Percentiles rank a stretch among this genome's conserved stretches.
phyloP scores from a whole-genome alignment of 352 stramenopile genomes.

The Phytopythium cucurbitacearum region DNA sequence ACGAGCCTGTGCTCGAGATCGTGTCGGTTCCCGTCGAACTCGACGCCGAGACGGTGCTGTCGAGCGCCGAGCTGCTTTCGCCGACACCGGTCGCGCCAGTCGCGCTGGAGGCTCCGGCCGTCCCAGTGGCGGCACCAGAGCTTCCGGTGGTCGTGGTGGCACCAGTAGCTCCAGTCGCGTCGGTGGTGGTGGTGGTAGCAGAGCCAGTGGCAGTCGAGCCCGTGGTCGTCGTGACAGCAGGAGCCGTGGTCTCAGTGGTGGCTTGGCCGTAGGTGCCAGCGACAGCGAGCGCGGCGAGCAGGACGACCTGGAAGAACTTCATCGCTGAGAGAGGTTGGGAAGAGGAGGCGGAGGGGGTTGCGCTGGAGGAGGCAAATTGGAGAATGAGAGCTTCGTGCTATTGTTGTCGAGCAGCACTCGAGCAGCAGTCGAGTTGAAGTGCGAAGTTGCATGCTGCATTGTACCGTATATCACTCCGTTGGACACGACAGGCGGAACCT shows the following conservation, averaged over 20 bases:
- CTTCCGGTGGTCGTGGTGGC: background rate
- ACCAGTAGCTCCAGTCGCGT: background rate
- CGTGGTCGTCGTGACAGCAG: slow-evolving; percentile 1
- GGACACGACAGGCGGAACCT: no score
- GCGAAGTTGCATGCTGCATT: no score
- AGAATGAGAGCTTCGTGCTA: slow-evolving; percentile 8
- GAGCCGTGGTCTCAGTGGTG: slow-evolving; percentile 7
- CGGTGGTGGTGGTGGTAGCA: background rate
- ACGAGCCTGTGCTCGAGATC: slow-evolving; percentile 4
- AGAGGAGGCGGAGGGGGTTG: slow-evolving; percentile 8
- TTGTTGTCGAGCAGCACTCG: background rate
- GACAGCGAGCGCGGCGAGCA: slow-evolving; percentile 15
- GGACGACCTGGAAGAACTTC: slow-evolving; percentile 17
- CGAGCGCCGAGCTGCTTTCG: slow-evolving; percentile 6
- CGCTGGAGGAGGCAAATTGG: slow-evolving; percentile 4
- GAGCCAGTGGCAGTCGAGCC: background rate
- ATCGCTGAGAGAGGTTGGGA: slow-evolving; percentile 6
- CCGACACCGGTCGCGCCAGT: slow-evolving; percentile 12
- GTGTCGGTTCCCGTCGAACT: slow-evolving; percentile 5
- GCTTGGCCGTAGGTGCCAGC: slow-evolving; percentile 14
- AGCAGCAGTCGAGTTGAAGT: slow-evolving; percentile 8
- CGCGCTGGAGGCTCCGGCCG: slow-evolving; percentile 4
- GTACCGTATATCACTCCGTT: no score
- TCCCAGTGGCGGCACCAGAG: background rate
- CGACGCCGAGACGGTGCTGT: slow-evolving; percentile 15